Conservation (phyloP, 129 eudicot genomes). For the Lactuca saligna region DNA sequence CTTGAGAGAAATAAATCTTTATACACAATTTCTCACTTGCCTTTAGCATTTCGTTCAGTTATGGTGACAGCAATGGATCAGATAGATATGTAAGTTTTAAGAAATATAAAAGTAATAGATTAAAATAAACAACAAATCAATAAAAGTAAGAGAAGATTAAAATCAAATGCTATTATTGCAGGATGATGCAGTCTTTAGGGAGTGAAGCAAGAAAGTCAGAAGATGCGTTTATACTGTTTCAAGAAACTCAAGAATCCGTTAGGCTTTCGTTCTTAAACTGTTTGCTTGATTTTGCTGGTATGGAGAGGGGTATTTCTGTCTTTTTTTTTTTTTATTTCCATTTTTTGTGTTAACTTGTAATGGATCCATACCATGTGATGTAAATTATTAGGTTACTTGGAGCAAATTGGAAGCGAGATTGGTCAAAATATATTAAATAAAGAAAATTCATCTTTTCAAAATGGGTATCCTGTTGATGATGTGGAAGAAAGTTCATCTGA, state of each 20-base stretch:
- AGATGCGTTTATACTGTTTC: conserved; percentile 70
- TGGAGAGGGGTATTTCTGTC: conserved; percentile 20
- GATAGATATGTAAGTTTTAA: conserved; percentile 60
- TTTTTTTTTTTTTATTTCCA: not conserved
- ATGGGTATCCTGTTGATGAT: conserved; percentile 56
- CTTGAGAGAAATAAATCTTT: conserved; percentile 89
- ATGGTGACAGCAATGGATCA: conserved; percentile 90
- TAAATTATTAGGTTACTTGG: conserved; percentile 66
- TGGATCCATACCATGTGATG: conserved; percentile 10
- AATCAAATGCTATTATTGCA: conserved; percentile 23
- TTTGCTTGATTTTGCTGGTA: conserved; percentile 91
- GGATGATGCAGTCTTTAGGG: conserved; percentile 80
- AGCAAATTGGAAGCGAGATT: conserved; percentile 76
- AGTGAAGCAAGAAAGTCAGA: conserved; percentile 77
- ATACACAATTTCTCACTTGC: conserved; percentile 86
- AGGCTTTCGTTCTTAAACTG: conserved; percentile 87
- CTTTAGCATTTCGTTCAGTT: conserved; percentile 82
- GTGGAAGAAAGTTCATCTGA: conserved; percentile 51
- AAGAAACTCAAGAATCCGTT: conserved; percentile 91
- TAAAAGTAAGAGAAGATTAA: too few relatives aligned
- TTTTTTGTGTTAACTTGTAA: conserved; percentile 19
- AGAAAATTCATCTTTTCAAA: conserved; percentile 57
- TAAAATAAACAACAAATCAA: too few relatives aligned
- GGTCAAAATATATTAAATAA: conserved; percentile 47
- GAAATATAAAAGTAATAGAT: too few relatives aligned